Evolutionary conservation across 306 rosid species (phyloP).

Genomic region (Prunus campanulata): DNA sequence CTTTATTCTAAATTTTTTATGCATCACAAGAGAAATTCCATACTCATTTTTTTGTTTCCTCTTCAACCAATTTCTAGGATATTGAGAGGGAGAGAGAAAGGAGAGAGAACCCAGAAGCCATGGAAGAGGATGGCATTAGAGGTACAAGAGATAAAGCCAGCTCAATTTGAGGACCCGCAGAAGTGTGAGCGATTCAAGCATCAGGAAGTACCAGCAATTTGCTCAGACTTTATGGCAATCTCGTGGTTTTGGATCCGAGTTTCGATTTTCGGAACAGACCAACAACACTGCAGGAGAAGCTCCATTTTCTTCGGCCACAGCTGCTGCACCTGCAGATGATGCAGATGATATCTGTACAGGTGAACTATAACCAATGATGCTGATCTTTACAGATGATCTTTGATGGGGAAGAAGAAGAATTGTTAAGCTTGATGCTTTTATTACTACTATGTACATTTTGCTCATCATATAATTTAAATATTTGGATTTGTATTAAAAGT

Average conservation of each 20-base stretch:
- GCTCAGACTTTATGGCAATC: conserved; percentile 72
- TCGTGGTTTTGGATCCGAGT: conserved; percentile 60
- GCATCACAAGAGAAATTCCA: neutral
- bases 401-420: neutral
- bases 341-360: conserved; percentile 53
- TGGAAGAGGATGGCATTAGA: conserved; percentile 57
- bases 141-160: conserved; percentile 50
- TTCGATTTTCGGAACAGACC: conserved; percentile 44
- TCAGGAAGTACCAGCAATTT: conserved; percentile 63
- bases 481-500: too few relatives aligned
- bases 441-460: too few relatives aligned
- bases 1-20: neutral
- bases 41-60: neutral
- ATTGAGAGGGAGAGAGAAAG: conserved; percentile 55
- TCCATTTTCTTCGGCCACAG: conserved; percentile 50
- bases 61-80: conserved; percentile 29
- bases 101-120: conserved; percentile 51
- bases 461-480: too few relatives aligned
- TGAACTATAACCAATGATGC: conserved; percentile 10
- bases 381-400: neutral
- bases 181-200: conserved; percentile 69
- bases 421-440: too few relatives aligned
- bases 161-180: conserved; percentile 69
- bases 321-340: conserved; percentile 36
- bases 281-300: conserved; percentile 26